These are phyloP conservation scores for Trichophyton rubrum DNA, from an alignment of 2,329 filamentous ascomycete genomes.

Conservation along the genomic window DNA sequence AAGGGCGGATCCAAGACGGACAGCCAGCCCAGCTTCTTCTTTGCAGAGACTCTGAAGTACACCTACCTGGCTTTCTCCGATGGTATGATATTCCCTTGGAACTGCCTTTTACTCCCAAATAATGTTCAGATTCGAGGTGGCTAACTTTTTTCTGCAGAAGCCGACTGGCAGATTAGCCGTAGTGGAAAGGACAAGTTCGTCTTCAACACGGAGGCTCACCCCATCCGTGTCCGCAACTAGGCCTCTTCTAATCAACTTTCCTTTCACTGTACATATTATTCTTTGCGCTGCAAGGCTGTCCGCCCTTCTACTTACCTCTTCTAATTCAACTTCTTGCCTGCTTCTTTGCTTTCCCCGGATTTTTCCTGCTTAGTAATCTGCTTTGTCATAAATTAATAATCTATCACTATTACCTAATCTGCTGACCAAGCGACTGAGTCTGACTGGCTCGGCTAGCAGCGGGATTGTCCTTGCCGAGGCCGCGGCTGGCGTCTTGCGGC, in stretches of 20 bases:
- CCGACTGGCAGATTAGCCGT: conserved; percentile 43
- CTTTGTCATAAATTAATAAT: background rate
- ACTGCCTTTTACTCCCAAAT: background rate
- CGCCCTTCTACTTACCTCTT: background rate
- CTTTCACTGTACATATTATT: background rate
- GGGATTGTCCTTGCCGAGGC: background rate
- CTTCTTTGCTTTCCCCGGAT: background rate
- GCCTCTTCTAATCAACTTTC: background rate
- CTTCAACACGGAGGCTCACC: conserved; percentile 55
- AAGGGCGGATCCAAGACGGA: conserved; percentile 52
- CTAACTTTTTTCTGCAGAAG: conserved; percentile 34
- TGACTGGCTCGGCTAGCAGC: background rate
- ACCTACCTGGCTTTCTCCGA: conserved; percentile 55
- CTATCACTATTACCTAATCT: background rate
- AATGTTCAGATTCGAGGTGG: background rate
- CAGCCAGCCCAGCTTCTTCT: conserved; percentile 77
- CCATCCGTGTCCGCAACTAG: conserved; percentile 29
- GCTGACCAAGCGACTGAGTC: background rate
- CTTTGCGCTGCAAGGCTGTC: background rate
- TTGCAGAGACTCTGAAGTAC: conserved; percentile 82
- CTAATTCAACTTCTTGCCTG: background rate
- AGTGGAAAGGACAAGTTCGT: conserved; percentile 45
- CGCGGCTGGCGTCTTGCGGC: background rate
- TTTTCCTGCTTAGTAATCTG: background rate
- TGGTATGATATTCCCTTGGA: background rate